Base-by-base conservation (phyloP, 2,329 filamentous ascomycete species). In the Ophiostoma sp. region DNA sequence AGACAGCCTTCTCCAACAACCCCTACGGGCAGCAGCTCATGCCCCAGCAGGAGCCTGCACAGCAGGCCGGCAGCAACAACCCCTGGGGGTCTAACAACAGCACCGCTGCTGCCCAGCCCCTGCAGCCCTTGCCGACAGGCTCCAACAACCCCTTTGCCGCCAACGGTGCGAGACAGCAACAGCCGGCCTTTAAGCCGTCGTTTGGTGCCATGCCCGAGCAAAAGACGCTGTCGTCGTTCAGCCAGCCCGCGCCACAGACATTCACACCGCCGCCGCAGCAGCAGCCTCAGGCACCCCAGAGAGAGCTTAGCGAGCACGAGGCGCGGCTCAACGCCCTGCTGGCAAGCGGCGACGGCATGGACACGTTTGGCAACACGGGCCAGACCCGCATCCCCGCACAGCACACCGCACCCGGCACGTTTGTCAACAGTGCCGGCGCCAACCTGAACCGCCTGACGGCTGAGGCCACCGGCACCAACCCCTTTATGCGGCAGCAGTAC, bases 351-450 rank as follows among this genome's bases (percentile, higher is more conserved):
- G 95, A 99, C 71, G 95, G 95, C 33, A 91, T 96, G 83, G 95
- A 99, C 78, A 99, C 95, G 0, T 99, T 96, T 78, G 95, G 95
- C 74, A 99, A 99, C 79, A 92, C 92, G n/a, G 95, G 95, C 74
- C 92, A 98, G 74, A 85, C 97, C 66, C 93, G 95, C 79, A 96
- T 99, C 73, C 95, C 95, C 1, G 89, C 95, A 1, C 95, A 99
- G 78, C 95, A 99, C 79, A 99, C 95, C 0, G 93, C 95, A 1
- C 95, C 95, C 0, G 95, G 94, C 35, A 96, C 92, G 0, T 99
- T 98, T 78, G 90, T 99, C 81, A 99, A 99, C 81, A 96, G 92
- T 72, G 93, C 95, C 7, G 95, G 95, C 67, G 84, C 90, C 52
- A 92, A 92, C n/a, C 81, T 92, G 71, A 87, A 88, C 75, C 86